Percentiles rank a stretch among this genome's conserved stretches.
Evolutionary conservation across 345 rosid genomes (phyloP).

Genomic region (Physaria fendleri): DNA sequence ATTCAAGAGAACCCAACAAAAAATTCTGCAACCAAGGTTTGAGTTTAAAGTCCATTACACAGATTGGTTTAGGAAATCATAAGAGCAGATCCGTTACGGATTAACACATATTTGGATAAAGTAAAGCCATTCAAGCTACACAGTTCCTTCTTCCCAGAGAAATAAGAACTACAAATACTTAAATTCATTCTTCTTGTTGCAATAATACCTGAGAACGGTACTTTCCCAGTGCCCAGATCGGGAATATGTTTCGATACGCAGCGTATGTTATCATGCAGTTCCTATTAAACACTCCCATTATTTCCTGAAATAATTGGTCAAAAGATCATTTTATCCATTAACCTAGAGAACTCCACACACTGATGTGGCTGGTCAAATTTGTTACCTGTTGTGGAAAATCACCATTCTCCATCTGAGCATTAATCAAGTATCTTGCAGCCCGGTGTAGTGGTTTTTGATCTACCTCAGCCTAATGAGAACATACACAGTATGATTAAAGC

Average conservation of each 20-base stretch:
- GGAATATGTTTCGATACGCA: slow-evolving; percentile 56
- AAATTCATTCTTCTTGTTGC: slow-evolving; percentile 18
- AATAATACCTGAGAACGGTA: slow-evolving; percentile 43
- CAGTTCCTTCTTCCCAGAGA: slow-evolving; percentile 9
- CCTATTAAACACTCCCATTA: slow-evolving; percentile 71
- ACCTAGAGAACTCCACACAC: not conserved
- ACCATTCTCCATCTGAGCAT: slow-evolving; percentile 63
- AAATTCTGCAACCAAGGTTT: slow-evolving; percentile 12
- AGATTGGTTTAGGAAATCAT: not conserved
- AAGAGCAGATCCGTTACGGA: not conserved
- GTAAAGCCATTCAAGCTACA: not conserved
- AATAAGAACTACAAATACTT: not conserved
- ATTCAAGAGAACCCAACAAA: slow-evolving; percentile 5
- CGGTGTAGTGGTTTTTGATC: slow-evolving; percentile 51
- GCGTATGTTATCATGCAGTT: slow-evolving; percentile 69
- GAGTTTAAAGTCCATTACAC: slow-evolving; percentile 1
- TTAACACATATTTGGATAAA: not conserved
- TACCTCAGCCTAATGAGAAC: slow-evolving; percentile 49
- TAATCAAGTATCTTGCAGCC: slow-evolving; percentile 53
- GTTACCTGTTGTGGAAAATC: slow-evolving; percentile 67
- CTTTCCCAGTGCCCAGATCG: slow-evolving; percentile 68
- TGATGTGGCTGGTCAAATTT: not conserved
- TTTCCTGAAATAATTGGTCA: slow-evolving; percentile 40
- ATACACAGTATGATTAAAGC: not conserved
- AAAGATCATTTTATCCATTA: not conserved